Base-by-base conservation (phyloP, 2,329 filamentous ascomycete species). In the Cladosporium sp. region DNA sequence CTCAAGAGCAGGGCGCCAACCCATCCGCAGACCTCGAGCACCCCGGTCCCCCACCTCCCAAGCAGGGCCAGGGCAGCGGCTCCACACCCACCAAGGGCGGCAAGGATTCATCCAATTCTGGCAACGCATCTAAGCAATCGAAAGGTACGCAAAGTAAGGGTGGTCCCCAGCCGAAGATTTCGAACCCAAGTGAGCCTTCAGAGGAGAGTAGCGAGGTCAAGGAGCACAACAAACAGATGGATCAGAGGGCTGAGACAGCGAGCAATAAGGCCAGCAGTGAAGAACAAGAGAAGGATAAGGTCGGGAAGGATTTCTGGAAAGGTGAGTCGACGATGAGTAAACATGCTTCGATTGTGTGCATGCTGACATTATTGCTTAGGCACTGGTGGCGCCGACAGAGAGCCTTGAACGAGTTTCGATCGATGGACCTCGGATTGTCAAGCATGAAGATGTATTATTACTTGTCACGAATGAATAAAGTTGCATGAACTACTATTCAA, bases 201-300 rank as follows among this genome's bases (percentile, higher is more conserved):
- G 64, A 69, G 43, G 64, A 64, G 28, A 64, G 72, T 59, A 62
- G 67, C 54, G 71, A 72, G 34, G 76, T 78, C 20, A 72, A 69
- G 70, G 54, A 74, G 66, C 77, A 79, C 65, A 79, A 79, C 61
- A 20, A 14, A 30, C 75, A 78, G 63, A 72, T 79, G 70, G 73
- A 74, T 28, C 60, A 72, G 52, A 69, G 76, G 65, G 69, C 72
- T 66, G 76, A 78, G 64, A 73, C 68, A 70, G 68, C 75, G 59
- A 62, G 72, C 63, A 72, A 74, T 62, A 70, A 71, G 69, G 68
- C 71, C 52, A 66, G 60, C 47, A 71, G 73, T 60, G 66, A 72
- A 61, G 72, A 76, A 6, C 68, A 66, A 15, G 58, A 72, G 59
- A 74, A 76, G 62, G 74, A 78, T 36, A 75, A 77, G 64, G 75